Evolutionary conservation across 2,329 filamentous ascomycete species (phyloP).

Genomic region (Verticillium isaacii): DNA sequence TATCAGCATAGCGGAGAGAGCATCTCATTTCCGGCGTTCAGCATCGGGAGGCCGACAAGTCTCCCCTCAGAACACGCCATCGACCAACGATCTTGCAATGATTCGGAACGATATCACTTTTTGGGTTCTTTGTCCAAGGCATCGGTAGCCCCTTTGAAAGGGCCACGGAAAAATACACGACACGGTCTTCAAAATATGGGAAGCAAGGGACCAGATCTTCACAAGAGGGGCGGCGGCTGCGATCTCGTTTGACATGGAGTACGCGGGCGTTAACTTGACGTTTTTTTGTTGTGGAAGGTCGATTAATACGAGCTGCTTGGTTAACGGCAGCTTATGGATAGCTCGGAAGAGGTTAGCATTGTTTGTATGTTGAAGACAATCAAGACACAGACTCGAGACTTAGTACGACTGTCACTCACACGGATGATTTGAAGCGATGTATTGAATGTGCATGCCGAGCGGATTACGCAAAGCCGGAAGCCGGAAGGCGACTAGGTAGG

Average conservation of each 20-base stretch:
- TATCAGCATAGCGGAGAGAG: constrained; percentile 9
- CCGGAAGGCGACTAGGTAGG: too few relatives aligned
- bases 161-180: constrained; percentile 2
- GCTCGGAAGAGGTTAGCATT: neutral
- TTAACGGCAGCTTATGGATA: neutral
- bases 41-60: neutral
- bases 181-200: neutral
- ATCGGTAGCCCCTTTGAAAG: neutral
- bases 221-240: neutral
- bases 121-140: neutral
- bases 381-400: neutral
- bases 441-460: too few relatives aligned
- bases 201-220: neutral
- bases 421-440: too few relatives aligned
- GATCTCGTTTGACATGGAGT: neutral
- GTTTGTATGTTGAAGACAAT: neutral
- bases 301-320: neutral
- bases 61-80: constrained; percentile 7
- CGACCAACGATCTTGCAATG: neutral
- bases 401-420: too few relatives aligned
- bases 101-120: neutral
- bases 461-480: too few relatives aligned
- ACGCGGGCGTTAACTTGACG: neutral
- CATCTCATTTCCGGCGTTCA: constrained; percentile 4
- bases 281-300: neutral